Conservation (phyloP, 495 filamentous ascomycete species). For the Monascus purpureus region DNA sequence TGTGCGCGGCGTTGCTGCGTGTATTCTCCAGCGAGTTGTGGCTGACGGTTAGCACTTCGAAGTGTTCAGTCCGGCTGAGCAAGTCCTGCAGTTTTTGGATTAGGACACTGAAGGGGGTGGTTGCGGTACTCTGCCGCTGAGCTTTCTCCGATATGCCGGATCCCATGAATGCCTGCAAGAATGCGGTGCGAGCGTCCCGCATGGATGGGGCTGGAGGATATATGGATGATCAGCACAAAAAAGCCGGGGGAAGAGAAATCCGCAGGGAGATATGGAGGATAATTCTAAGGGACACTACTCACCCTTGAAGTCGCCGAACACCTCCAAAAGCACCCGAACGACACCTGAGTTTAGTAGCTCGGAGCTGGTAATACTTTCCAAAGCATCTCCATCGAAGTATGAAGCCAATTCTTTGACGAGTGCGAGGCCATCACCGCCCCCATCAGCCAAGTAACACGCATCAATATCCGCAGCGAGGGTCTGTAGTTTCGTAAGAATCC, state of each 20-base stretch:
- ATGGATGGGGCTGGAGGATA: slow-evolving; percentile 10
- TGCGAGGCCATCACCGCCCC: slow-evolving; percentile 31
- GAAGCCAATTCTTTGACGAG: slow-evolving; percentile 66
- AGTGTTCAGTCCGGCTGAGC: slow-evolving; percentile 91
- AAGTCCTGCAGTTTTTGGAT: slow-evolving; percentile 93
- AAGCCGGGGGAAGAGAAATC: not conserved
- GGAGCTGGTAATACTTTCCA: slow-evolving; percentile 94
- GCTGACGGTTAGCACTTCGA: slow-evolving; percentile 91
- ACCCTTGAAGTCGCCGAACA: slow-evolving; percentile 55
- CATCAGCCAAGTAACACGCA: slow-evolving; percentile 46
- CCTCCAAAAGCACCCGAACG: slow-evolving; percentile 64
- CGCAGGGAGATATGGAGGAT: slow-evolving; percentile 1
- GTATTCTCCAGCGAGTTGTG: slow-evolving; percentile 87
- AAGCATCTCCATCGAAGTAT: slow-evolving; percentile 76
- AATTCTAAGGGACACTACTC: slow-evolving; percentile 3
- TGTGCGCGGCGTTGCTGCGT: slow-evolving; percentile 80
- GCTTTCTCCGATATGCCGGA: slow-evolving; percentile 45
- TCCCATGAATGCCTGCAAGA: slow-evolving; percentile 92
- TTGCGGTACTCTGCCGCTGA: slow-evolving; percentile 47
- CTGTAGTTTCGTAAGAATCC: slow-evolving; percentile 62
- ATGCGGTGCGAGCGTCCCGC: slow-evolving; percentile 59
- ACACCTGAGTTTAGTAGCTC: slow-evolving; percentile 85
- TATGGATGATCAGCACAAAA: not conserved
- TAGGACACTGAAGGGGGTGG: slow-evolving; percentile 80
- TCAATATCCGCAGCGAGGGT: slow-evolving; percentile 56